These are phyloP conservation scores for Amyloporia xantha DNA, from an alignment of 768 basidiomycete genomes.

Conservation along the genomic window DNA sequence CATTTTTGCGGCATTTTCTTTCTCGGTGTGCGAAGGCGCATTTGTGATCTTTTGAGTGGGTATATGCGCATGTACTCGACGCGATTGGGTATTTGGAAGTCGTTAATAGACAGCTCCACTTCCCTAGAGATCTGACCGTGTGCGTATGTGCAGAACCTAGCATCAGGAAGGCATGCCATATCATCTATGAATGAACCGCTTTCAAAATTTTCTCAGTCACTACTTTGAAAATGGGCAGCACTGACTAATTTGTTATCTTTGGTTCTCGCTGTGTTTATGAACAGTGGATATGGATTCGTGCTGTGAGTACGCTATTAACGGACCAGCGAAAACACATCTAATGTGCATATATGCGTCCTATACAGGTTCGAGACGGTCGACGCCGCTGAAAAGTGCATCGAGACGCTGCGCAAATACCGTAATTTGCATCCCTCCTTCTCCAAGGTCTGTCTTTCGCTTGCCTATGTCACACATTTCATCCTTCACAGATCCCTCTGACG, in stretches of 20 bases:
- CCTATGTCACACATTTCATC: not conserved
- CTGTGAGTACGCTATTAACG: constrained; percentile 42
- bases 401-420: constrained; percentile 58
- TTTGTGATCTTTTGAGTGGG: not conserved
- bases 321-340: not conserved
- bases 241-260: too few species aligned
- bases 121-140: too few species aligned
- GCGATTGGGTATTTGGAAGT: too few species aligned
- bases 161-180: too few species aligned
- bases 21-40: constrained; percentile 49
- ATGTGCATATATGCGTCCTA: not conserved
- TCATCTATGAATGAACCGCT: too few species aligned
- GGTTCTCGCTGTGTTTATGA: too few species aligned
- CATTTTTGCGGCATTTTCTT: constrained; percentile 77
- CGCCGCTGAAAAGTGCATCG: constrained; percentile 69
- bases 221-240: too few species aligned
- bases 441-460: constrained; percentile 46
- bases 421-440: constrained; percentile 86
- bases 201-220: too few species aligned
- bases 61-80: not conserved
- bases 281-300: constrained; percentile 76
- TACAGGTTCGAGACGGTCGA: constrained; percentile 65
- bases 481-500: not conserved
- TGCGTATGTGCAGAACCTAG: too few species aligned
- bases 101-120: too few species aligned